phyloP scores from a whole-genome alignment of 75 land plant species.

The Selaginella moellendorffii region DNA sequence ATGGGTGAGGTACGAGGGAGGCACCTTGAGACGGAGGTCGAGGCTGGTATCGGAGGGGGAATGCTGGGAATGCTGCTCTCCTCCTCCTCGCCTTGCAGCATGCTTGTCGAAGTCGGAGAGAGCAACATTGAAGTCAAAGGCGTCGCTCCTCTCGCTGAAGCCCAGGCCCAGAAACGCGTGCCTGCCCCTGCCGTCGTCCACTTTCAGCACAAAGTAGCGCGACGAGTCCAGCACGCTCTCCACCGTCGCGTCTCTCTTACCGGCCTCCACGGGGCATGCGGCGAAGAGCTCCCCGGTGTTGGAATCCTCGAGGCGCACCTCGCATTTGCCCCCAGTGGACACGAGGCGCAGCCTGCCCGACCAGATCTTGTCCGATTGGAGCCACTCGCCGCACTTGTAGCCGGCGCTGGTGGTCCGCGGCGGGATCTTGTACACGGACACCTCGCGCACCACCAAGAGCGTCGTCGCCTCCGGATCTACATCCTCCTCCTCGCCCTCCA shows the following conservation, averaged over 20 bases:
- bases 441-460: constrained; percentile 87
- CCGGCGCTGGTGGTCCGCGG: constrained; percentile 85
- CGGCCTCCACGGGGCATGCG: constrained; percentile 70
- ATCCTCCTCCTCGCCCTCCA: constrained; percentile 23
- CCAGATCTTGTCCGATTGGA: constrained; percentile 99
- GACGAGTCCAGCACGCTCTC: constrained; percentile 90
- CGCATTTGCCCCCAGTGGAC: constrained; percentile 69
- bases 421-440: constrained; percentile 89
- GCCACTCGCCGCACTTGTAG: constrained; percentile 98
- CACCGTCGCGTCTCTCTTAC: constrained; percentile 64
- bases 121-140: constrained; percentile 98
- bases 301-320: constrained; percentile 93
- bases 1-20: neutral
- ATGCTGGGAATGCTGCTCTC: constrained; percentile 24
- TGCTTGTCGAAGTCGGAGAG: constrained; percentile 97
- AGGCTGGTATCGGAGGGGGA: neutral
- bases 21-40: neutral
- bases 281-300: constrained; percentile 91
- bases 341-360: constrained; percentile 82
- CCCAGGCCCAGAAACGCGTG: constrained; percentile 96
- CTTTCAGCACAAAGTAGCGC: constrained; percentile 80
- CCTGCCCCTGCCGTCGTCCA: constrained; percentile 91
- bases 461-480: constrained; percentile 83
- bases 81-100: constrained; percentile 55
- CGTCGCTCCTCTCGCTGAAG: constrained; percentile 85